These are phyloP conservation scores for Rubia balearica DNA, from an alignment of 305 asterid genomes.

Conservation along the genomic window DNA sequence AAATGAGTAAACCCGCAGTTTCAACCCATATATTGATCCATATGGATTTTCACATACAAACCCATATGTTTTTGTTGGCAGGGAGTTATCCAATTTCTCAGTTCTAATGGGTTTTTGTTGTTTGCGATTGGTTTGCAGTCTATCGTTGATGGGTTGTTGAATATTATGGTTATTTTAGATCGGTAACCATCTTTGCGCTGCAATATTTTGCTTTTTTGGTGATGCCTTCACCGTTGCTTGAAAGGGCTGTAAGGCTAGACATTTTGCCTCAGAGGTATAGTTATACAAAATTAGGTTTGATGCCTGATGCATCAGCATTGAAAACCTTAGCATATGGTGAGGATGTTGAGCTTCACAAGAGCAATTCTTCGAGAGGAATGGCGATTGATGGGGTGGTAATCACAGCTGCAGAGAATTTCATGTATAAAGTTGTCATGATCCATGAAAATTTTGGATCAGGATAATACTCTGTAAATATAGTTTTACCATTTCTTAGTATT, in stretches of 20 bases:
- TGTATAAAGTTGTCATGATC: slow-evolving; percentile 26
- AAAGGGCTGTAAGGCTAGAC: slow-evolving; percentile 49
- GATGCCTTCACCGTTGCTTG: slow-evolving; percentile 42
- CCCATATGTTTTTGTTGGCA: slow-evolving; percentile 24
- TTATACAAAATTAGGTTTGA: slow-evolving; percentile 28
- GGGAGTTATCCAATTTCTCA: slow-evolving; percentile 28
- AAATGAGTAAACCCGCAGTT: too few relatives aligned
- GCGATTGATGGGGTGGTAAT: slow-evolving; percentile 43
- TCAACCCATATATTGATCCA: too few relatives aligned
- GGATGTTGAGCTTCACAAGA: slow-evolving; percentile 22
- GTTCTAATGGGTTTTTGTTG: slow-evolving; percentile 48
- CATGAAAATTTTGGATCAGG: slow-evolving; percentile 48
- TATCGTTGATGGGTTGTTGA: slow-evolving; percentile 41
- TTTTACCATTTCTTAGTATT: background rate
- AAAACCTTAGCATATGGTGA: slow-evolving; percentile 33
- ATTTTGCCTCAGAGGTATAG: slow-evolving; percentile 37
- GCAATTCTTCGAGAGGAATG: slow-evolving; percentile 19
- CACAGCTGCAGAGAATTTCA: slow-evolving; percentile 32
- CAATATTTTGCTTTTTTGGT: slow-evolving; percentile 41
- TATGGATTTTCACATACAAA: too few relatives aligned
- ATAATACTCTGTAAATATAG: background rate
- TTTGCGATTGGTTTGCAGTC: slow-evolving; percentile 59
- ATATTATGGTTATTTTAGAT: slow-evolving; percentile 31
- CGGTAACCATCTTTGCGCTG: slow-evolving; percentile 58
- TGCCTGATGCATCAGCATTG: slow-evolving; percentile 26